A percentile compares a stretch with the other conserved stretches of the same genome.
Conservation (phyloP, 139 green algal genomes). For the Chlorella sp. region DNA sequence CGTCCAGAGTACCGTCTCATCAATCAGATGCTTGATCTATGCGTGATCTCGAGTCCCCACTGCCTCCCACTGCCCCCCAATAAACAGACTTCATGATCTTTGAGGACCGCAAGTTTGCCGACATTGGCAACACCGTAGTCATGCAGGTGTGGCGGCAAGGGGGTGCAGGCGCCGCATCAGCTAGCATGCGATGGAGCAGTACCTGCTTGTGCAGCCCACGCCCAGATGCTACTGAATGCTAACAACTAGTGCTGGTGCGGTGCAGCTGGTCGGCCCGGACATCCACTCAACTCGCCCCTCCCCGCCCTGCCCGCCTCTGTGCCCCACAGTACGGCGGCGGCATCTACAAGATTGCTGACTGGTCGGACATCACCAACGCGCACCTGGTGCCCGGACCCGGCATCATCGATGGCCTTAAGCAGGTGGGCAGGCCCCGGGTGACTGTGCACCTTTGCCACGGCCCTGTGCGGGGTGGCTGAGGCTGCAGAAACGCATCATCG, state of each 20-base stretch:
- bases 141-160: constrained; percentile 33
- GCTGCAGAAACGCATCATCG: background rate
- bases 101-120: constrained; percentile 99
- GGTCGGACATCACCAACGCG: constrained; percentile 97
- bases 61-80: background rate
- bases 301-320: too few relatives aligned
- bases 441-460: background rate
- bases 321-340: constrained; percentile 73
- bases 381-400: constrained; percentile 93
- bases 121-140: constrained; percentile 99
- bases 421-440: background rate
- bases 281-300: too few relatives aligned
- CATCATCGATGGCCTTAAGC: constrained; percentile 97
- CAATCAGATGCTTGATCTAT: background rate
- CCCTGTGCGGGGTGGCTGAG: background rate
- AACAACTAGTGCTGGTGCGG: too few relatives aligned
- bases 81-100: constrained; percentile 97
- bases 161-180: too few relatives aligned
- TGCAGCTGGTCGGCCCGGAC: too few relatives aligned
- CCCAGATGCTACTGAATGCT: too few relatives aligned
- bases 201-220: too few relatives aligned
- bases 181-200: too few relatives aligned
- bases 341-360: constrained; percentile 95
- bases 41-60: background rate
- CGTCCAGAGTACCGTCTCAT: background rate